Evolutionary conservation across 2,329 filamentous ascomycete genomes (phyloP), one percentile per base, ranked within the genome.

Genomic region (Macrophomina phaseolina): DNA sequence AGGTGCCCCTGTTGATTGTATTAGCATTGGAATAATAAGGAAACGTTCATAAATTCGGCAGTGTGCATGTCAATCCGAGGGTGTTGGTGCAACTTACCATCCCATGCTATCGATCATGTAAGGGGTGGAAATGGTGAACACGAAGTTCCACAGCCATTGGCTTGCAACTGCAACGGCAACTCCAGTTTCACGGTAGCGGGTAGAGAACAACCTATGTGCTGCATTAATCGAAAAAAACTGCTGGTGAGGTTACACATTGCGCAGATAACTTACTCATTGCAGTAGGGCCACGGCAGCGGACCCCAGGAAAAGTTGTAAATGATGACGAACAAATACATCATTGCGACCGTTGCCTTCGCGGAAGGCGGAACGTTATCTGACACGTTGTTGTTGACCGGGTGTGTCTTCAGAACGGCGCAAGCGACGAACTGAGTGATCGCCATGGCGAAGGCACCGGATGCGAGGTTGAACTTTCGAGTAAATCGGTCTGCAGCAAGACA

Each of bases 281-380:
- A 78, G 70, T 85, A 86, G 1, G 84, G 77, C 83, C 84, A 86
- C 16, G 82, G 81, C 2, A 86, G 77, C 0, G 83, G 83, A 1
- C 84, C 84, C 83, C 83, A 86, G 0, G 80, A 82, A 46, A 84
- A 81, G 40, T 84, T 83, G 70, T 85, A 87, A 3, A 79, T 80
- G 73, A 86, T 81, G 32, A 87, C 83, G 67, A 84, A 84, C 4
- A 87, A 76, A 71, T 87, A 87, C 64, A 87, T 86, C 12, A 87
- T 75, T 0, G 81, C 81, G 1, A 87, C 78, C 0, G 83, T 87
- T 2, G 81, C 81, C 38, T 85, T 83, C 0, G 81, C 83, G 1
- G 80, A 67, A n/a, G 66, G 65, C 1, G 74, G 75, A 23, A 77
- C 72, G 34, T 73, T 68, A 14, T 70, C 72, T 14, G 68, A 66